Base-by-base conservation (phyloP, 2,329 filamentous ascomycete genomes). In the Alternaria sp. region DNA sequence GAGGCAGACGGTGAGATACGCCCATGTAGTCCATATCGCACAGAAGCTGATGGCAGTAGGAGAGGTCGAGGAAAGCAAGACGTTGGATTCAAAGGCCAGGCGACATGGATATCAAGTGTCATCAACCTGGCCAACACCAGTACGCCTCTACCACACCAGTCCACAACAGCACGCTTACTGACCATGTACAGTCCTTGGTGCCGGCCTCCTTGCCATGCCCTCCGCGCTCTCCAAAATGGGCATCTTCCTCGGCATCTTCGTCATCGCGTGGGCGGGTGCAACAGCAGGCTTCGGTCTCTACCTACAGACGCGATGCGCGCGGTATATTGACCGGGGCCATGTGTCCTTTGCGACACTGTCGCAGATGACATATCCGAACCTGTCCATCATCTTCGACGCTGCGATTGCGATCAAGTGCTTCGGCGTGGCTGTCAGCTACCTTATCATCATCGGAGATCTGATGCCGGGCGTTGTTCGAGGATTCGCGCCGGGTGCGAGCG, bases 391-490 rank as follows among this genome's bases (percentile, higher is more conserved):
- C 46, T 99, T 99, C 78, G 95, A 99, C 80, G 89, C 90, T 7
- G 95, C 95, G 6, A 99, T 99, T 75, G 93, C 94, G 12, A 89
- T 99, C 75, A 99, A 99, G 78, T 99, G 95, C 80, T 99, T 99
- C 76, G 95, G 95, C 38, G 95, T 99, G 9, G 95, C 92, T 22
- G 92, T 98, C 61, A 97, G 93, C 71, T 99, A 99, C 81, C 87
- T 99, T 71, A 99, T 99, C 74, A 98, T 99, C 73, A 98, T 99
- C 69, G 95, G 95, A 51, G 95, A 99, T 77, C 83, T 99, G 64
- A 99, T 99, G 95, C 95, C 95, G 1, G 94, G 93, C 39, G 95
- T 99, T 9, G 89, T 95, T 24, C 82, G 88, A 62, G 95, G 94
- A 5, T 94, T 99, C 78, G 87, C 88, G 62, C 85, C 86, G 48